These are phyloP conservation scores for Purshia tridentata DNA, from an alignment of 306 rosid genomes.

Conservation along the genomic window DNA sequence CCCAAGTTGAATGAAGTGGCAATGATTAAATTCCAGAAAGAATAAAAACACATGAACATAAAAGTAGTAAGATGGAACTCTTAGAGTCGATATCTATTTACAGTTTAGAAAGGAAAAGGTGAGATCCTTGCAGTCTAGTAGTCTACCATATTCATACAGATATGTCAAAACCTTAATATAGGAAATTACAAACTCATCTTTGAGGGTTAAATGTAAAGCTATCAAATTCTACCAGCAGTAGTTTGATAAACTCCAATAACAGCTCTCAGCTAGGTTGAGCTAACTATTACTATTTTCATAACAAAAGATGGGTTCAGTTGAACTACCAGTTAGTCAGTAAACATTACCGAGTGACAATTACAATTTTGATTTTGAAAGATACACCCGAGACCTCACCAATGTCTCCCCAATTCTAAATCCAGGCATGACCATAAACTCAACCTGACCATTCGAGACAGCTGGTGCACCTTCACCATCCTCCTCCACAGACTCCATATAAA, in stretches of 20 bases:
- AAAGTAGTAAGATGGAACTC: background rate
- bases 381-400: constrained; percentile 63
- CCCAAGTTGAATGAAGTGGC: background rate
- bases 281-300: constrained; percentile 28
- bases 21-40: background rate
- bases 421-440: constrained; percentile 81
- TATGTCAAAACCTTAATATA: constrained; percentile 25
- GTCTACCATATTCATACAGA: constrained; percentile 7
- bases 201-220: background rate
- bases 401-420: constrained; percentile 62
- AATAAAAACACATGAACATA: background rate
- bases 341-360: constrained; percentile 17
- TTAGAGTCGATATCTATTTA: constrained; percentile 26
- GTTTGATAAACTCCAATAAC: constrained; percentile 25
- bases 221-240: constrained; percentile 30
- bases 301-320: constrained; percentile 31
- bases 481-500: constrained; percentile 66
- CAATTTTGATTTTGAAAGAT: constrained; percentile 36
- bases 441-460: constrained; percentile 24
- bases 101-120: constrained; percentile 26
- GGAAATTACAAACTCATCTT: constrained; percentile 29
- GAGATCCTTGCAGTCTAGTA: constrained; percentile 15
- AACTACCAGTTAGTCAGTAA: constrained; percentile 41
- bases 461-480: constrained; percentile 33
- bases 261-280: constrained; percentile 7